phyloP scores from a whole-genome alignment of 805 yeast genomes.

The Huiozyma sinensis region DNA sequence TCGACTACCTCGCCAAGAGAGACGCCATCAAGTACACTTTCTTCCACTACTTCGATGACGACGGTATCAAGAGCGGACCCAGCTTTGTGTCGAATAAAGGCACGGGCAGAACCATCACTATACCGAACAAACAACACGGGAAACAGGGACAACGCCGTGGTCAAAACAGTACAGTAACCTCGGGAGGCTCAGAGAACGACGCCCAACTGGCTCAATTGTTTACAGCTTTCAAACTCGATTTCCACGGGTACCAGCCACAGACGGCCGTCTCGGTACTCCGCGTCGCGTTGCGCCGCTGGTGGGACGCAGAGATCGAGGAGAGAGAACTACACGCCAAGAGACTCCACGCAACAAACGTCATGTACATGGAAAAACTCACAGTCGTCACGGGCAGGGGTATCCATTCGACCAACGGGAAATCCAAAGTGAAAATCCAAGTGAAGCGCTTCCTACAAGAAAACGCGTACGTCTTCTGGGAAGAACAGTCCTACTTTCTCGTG shows the following conservation, averaged over 20 bases:
- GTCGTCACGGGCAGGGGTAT: conserved; percentile 63
- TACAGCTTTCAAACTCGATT: conserved; percentile 33
- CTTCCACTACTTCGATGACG: not conserved
- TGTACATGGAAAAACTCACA: conserved; percentile 33
- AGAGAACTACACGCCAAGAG: conserved; percentile 34
- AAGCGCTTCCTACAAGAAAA: conserved; percentile 29
- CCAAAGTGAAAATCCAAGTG: conserved; percentile 38
- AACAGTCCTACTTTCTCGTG: conserved; percentile 33
- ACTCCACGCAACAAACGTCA: conserved; percentile 28
- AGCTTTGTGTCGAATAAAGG: not conserved
- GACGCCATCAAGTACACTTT: conserved; percentile 2
- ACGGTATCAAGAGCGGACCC: not conserved
- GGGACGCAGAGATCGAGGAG: conserved; percentile 42
- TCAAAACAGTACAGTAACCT: not conserved
- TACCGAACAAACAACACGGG: not conserved
- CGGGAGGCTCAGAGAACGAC: not conserved
- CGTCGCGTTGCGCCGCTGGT: conserved; percentile 42
- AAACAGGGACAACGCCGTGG: not conserved
- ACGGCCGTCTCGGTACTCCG: conserved; percentile 35
- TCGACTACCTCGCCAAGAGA: not conserved
- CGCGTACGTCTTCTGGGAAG: conserved; percentile 38
- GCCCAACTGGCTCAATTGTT: conserved; percentile 7
- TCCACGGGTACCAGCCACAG: conserved; percentile 42
- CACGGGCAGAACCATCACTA: not conserved
- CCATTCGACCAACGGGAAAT: conserved; percentile 50